Conservation (phyloP, 2,329 filamentous ascomycete genomes). For the Trichoderma lentiforme region DNA sequence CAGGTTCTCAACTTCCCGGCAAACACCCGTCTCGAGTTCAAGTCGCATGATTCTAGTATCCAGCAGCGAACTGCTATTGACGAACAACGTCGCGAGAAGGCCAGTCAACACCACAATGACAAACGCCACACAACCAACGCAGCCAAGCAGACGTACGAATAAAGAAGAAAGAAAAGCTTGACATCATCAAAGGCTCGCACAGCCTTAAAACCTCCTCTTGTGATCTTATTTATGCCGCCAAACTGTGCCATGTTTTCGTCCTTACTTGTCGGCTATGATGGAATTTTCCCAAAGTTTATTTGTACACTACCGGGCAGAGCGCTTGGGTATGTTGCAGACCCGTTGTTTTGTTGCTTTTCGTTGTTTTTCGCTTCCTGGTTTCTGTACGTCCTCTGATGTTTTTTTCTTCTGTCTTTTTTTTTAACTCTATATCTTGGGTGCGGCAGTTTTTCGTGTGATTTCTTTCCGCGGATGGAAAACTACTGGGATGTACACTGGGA, state of each 20-base stretch:
- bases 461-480: conserved; percentile 6
- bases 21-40: conserved; percentile 91
- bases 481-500: conserved; percentile 8
- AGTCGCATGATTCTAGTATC: conserved; percentile 94
- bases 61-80: conserved; percentile 87
- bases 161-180: conserved; percentile 17
- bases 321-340: conserved; percentile 20
- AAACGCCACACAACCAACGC: conserved; percentile 34
- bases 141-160: conserved; percentile 35
- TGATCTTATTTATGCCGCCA: neutral
- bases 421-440: neutral
- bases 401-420: neutral
- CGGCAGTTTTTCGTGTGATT: neutral
- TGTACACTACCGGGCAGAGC: conserved; percentile 21
- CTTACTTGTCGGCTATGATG: conserved; percentile 12
- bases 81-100: conserved; percentile 85
- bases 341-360: conserved; percentile 3
- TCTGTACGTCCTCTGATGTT: conserved; percentile 4
- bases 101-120: conserved; percentile 45
- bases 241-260: conserved; percentile 8
- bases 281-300: neutral
- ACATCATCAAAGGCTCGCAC: neutral
- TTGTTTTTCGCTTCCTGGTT: neutral
- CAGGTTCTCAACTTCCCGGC: conserved; percentile 79
- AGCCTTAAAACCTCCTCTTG: neutral